These are phyloP conservation scores for Infundibulicybe gibba DNA, from an alignment of 768 basidiomycete genomes.

Conservation along the genomic window DNA sequence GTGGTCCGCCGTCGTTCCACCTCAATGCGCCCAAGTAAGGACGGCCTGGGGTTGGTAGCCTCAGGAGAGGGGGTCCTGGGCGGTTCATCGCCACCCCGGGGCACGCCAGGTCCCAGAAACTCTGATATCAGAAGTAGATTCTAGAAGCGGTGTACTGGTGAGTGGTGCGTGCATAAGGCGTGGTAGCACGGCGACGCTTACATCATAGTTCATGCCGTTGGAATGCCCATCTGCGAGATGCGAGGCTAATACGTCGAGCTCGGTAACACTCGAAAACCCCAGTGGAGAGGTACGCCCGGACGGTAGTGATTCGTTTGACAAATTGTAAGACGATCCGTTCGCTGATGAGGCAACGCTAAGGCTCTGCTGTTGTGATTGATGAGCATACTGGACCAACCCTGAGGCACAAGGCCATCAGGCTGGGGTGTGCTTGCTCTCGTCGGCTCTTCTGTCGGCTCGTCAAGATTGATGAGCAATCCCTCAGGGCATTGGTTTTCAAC, in stretches of 20 bases:
- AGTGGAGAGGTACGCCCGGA: background rate
- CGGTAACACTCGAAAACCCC: conserved; percentile 41
- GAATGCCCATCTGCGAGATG: conserved; percentile 42
- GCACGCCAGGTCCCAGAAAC: conserved; percentile 53
- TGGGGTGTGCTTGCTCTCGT: conserved; percentile 7
- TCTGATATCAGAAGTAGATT: conserved; percentile 58
- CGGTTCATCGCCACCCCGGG: conserved; percentile 10
- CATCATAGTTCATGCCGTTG: conserved; percentile 62
- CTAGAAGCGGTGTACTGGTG: conserved; percentile 27
- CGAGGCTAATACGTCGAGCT: conserved; percentile 61
- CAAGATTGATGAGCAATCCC: conserved; percentile 55
- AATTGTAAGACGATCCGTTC: conserved; percentile 7
- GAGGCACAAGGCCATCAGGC: too few species aligned
- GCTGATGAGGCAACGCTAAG: conserved; percentile 8
- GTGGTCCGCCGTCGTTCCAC: conserved; percentile 56
- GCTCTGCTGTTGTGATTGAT: too few species aligned
- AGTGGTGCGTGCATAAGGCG: conserved; percentile 11
- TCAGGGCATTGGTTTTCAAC: conserved; percentile 32
- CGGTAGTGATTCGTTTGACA: too few species aligned
- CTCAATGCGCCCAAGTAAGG: conserved; percentile 43
- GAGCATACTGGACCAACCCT: too few species aligned
- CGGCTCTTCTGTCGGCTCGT: conserved; percentile 24
- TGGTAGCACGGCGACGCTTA: conserved; percentile 31
- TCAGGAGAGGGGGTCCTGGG: conserved; percentile 6
- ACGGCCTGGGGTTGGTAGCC: conserved; percentile 19